These are phyloP conservation scores for Penicillium roqueforti DNA, from an alignment of 495 filamentous ascomycete species.

Conservation along the genomic window DNA sequence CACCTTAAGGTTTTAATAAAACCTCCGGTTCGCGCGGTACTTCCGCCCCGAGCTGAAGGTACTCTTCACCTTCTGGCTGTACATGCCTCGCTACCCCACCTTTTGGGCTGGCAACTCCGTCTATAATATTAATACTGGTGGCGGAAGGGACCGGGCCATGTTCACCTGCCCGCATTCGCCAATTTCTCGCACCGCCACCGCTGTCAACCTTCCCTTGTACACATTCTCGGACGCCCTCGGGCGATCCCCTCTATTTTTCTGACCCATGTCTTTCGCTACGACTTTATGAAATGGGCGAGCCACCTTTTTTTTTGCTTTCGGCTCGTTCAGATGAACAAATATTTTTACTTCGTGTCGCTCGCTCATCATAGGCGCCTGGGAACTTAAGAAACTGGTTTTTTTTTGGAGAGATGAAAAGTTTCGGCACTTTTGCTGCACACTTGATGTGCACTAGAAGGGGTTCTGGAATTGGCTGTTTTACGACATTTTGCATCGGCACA, in stretches of 20 bases:
- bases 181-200: conserved; percentile 20
- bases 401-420: conserved; percentile 29
- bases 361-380: conserved; percentile 44
- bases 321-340: conserved; percentile 39
- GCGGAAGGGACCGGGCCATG: conserved; percentile 14
- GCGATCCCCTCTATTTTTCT: conserved; percentile 25
- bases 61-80: conserved; percentile 31
- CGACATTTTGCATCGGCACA: conserved; percentile 41
- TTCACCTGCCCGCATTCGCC: conserved; percentile 19
- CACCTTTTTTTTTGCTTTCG: conserved; percentile 28
- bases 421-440: conserved; percentile 40
- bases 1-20: conserved; percentile 38
- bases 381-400: conserved; percentile 24
- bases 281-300: conserved; percentile 36
- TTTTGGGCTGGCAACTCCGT: conserved; percentile 28
- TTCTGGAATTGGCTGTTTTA: conserved; percentile 23
- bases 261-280: conserved; percentile 41
- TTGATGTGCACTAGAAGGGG: conserved; percentile 41
- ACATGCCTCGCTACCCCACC: conserved; percentile 29
- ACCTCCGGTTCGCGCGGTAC: conserved; percentile 19
- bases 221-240: conserved; percentile 16
- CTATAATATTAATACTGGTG: conserved; percentile 46
- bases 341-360: conserved; percentile 46
- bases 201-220: conserved; percentile 46
- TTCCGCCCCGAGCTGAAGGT: conserved; percentile 24